These are phyloP conservation scores for Ophiostoma sp. DNA, from an alignment of 2,329 filamentous ascomycete genomes.

Conservation along the genomic window DNA sequence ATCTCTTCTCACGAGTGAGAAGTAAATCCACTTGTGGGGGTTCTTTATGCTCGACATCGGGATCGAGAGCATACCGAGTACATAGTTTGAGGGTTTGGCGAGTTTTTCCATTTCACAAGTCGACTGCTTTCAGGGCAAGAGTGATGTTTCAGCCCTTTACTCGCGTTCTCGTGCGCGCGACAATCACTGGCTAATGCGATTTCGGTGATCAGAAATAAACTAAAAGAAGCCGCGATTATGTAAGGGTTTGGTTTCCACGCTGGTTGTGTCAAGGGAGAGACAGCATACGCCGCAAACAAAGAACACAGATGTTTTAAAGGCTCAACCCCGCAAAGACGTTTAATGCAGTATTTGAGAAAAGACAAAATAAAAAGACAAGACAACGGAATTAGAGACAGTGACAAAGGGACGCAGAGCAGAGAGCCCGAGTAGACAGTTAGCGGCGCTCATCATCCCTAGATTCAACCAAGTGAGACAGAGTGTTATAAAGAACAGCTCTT, in stretches of 20 bases:
- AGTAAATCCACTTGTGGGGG: neutral
- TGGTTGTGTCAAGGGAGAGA: neutral
- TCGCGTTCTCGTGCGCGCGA: neutral
- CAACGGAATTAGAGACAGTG: neutral
- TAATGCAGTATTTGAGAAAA: neutral
- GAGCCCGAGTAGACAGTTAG: neutral
- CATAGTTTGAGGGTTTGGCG: neutral
- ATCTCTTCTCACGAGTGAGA: neutral
- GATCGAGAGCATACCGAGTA: neutral
- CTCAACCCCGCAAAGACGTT: conserved; percentile 4
- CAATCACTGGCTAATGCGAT: conserved; percentile 7
- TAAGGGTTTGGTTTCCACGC: neutral
- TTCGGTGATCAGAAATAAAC: neutral
- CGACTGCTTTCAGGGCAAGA: neutral
- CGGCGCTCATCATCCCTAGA: conserved; percentile 1
- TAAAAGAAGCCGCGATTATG: neutral
- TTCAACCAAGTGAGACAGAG: conserved; percentile 1
- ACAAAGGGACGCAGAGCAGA: neutral
- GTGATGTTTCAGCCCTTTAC: conserved; percentile 10
- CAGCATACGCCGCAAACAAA: neutral
- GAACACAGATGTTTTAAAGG: neutral
- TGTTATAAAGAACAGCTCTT: neutral
- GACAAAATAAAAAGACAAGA: neutral
- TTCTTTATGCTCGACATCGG: conserved; percentile 5
- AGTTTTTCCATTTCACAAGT: neutral